These are phyloP conservation scores for Kokia cookei DNA, from an alignment of 441 rosid species.

Conservation along the genomic window DNA sequence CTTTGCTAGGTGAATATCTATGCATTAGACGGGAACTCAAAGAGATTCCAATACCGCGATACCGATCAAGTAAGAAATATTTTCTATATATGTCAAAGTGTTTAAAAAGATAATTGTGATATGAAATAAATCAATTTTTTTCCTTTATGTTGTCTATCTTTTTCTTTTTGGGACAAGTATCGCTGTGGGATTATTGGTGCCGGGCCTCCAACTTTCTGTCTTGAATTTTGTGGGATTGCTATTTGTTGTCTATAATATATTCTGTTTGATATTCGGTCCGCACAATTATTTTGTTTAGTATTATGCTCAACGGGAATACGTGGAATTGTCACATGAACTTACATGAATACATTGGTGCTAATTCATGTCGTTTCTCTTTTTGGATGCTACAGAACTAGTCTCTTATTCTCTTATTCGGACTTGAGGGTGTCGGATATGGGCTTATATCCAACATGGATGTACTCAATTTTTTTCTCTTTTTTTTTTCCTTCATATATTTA, in stretches of 20 bases:
- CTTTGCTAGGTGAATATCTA: conserved; percentile 75
- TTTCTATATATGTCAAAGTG: background rate
- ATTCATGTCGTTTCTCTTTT: background rate
- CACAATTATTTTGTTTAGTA: background rate
- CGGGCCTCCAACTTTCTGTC: background rate
- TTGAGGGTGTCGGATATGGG: background rate
- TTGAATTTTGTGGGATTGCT: background rate
- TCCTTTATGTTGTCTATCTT: background rate
- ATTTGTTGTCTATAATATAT: background rate
- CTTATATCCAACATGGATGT: background rate
- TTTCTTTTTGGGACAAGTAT: background rate
- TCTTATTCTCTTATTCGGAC: background rate
- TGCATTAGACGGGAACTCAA: conserved; percentile 68
- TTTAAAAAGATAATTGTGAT: background rate
- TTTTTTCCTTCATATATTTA: no score
- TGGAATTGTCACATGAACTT: background rate
- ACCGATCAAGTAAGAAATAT: conserved; percentile 58
- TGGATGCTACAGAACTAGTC: background rate
- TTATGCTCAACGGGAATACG: background rate
- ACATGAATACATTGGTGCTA: background rate
- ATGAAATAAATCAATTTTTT: background rate
- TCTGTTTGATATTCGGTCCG: background rate
- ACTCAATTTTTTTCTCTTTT: background rate
- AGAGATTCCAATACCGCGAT: conserved; percentile 74
- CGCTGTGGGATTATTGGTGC: background rate